Evolutionary conservation across 148 eudicot genomes (phyloP).

Genomic region (Silene latifolia): DNA sequence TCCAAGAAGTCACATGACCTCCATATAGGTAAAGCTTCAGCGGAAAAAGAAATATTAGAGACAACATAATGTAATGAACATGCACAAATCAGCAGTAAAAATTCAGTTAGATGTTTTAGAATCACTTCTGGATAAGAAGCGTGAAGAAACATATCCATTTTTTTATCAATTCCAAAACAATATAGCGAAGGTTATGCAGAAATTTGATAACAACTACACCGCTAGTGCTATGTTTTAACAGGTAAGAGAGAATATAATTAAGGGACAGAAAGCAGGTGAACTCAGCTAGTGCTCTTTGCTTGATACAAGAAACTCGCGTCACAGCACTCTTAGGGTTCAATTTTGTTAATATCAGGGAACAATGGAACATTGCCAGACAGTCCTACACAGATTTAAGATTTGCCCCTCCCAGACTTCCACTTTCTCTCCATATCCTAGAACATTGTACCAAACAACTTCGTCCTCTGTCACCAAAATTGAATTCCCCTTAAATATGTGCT

Average conservation of each 20-base stretch:
- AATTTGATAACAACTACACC: too few relatives aligned
- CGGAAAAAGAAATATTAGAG: constrained; percentile 2
- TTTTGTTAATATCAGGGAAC: neutral
- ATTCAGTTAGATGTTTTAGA: neutral
- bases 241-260: too few relatives aligned
- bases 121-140: too few relatives aligned
- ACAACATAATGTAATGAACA: neutral
- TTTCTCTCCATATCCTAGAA: too few relatives aligned
- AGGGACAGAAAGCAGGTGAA: too few relatives aligned
- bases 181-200: too few relatives aligned
- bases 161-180: too few relatives aligned
- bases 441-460: neutral
- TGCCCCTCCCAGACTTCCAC: neutral
- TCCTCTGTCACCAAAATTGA: neutral
- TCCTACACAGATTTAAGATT: neutral
- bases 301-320: neutral
- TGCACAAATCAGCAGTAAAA: neutral
- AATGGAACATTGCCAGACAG: too few relatives aligned
- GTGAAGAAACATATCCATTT: too few relatives aligned
- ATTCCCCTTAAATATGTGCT: too few relatives aligned
- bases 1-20: constrained; percentile 95
- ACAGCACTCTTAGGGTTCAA: neutral
- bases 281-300: neutral
- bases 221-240: too few relatives aligned
- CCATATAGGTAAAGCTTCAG: constrained; percentile 79